Percentiles rank a stretch among this genome's conserved stretches.
Conservation (phyloP, 2,329 filamentous ascomycete species). For the Colletotrichum gloeosporioides region DNA sequence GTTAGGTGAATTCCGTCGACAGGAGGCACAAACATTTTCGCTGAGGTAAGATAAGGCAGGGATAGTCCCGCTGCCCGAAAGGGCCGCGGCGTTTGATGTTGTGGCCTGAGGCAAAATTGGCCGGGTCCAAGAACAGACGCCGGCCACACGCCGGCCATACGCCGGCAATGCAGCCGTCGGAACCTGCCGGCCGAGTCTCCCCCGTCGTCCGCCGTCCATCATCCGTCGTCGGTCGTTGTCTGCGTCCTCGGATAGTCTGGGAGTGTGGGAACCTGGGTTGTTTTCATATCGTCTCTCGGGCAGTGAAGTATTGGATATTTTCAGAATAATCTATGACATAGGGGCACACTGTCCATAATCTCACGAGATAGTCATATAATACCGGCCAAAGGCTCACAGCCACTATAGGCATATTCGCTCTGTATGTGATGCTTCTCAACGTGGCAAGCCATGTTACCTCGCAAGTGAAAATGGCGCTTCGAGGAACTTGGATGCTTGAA, state of each 20-base stretch:
- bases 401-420: background rate
- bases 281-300: background rate
- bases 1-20: conserved; percentile 12
- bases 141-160: background rate
- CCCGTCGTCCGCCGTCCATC: background rate
- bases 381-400: background rate
- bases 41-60: background rate
- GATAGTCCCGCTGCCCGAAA: background rate
- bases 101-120: background rate
- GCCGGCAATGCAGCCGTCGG: background rate
- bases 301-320: background rate
- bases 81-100: background rate
- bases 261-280: background rate
- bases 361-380: background rate
- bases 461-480: background rate
- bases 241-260: background rate
- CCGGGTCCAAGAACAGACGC: background rate
- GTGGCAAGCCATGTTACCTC: background rate
- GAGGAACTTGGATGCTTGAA: background rate
- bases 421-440: background rate
- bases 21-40: background rate
- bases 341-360: background rate
- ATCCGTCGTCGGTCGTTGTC: background rate
- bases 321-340: background rate
- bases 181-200: background rate